Base-by-base conservation (phyloP, 1,284 basidiomycete species). In the Sanghuangporus weigelae region DNA sequence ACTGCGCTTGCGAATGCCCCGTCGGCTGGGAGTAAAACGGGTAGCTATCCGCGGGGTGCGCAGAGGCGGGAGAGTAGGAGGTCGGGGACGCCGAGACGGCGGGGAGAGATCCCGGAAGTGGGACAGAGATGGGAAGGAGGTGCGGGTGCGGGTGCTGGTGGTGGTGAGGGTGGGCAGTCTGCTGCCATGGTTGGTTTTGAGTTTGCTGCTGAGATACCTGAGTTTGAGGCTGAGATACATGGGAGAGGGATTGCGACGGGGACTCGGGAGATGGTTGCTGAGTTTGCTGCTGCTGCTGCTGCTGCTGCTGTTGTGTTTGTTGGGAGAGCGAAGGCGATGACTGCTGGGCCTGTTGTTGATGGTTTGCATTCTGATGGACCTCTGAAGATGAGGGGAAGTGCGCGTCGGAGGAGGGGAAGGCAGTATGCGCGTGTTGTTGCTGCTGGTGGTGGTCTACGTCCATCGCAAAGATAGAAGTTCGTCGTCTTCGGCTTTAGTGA, bases 31-130 rank as follows among this genome's bases (percentile, higher is more conserved):
- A 21, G 35, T 48, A 54, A 44, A 57, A 57, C 21, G 39, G 50
- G 36, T 35, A 26, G 35, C 44, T 31, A 56, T 58, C 40, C 40
- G 55, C 69, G 44, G 71, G 68, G 54, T 74, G 71, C 19, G 76
- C 73, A n/a, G 76, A 72, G 14, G 74, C 71, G n/a, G 76, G 74
- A 1, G 75, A 75, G 19, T 76, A 72, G 53, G 73, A 76, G 48
- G 74, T 72, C 31, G 73, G 73, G 35, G 53, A 54, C 14, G 53
- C 53, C 16, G 53, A 54, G 53, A 54, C 53, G 35, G 53, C 53
- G 31, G 53, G 36, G 26, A 54, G 21, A n/a, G 53, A n/a, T 59
- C 73, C 71, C 57, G 69, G 69, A 63, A 68, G 64, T n/a, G 74
- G 73, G 71, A 11, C 53, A 19, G 53, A 54, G 19, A 54, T 54